Evolutionary conservation across 352 stramenopile genomes (phyloP), one percentile per base, ranked within the genome.

Genomic region (Thraustochytrium sp.): DNA sequence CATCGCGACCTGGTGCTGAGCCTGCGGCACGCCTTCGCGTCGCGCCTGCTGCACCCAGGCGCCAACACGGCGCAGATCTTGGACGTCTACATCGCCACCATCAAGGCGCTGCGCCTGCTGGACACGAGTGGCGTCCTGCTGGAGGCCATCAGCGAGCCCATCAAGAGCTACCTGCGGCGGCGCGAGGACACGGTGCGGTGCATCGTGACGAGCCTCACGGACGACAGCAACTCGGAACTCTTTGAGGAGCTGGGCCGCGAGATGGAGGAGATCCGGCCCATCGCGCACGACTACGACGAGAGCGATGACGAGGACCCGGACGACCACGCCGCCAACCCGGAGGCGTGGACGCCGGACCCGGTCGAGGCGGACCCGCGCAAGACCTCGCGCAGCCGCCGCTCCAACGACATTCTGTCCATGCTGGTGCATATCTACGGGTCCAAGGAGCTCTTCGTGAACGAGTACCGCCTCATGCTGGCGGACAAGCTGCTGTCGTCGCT

Each of bases 361-460:
- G 92, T 94, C 53, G 90, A 94, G 80, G 91, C 91, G 23, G 91
- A 93, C 53, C 89, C 91, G n/a, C 91, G 88, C 26, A 94, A 93
- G 84, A 91, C 90, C 13, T 93, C 88, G 0, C 90, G 89, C 2
- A 94, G 90, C 82, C 88, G 90, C 54, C 92, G 88, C 37, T 93
- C 92, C 54, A 92, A 96, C 55, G 96, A 99, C 87, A 98, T 99
- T 83, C 87, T 99, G 8, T 92, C 93, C 53, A 98, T 98, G 86
- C 88, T 99, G 13, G 96, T 97, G 82, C 97, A 96, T 55, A 99
- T 99, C 82, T 99, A 99, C 87, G 96, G 96, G 51, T 98, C 93
- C 84, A 97, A 97, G 61, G 95, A 98, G 84, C 86, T 99, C 21
- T 99, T 99, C 88, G 95, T 99, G n/a, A 97, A 97, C 88, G 96